A percentile compares a stretch with the other conserved stretches of the same genome.
phyloP scores from a whole-genome alignment of 1,139 yeast species.

The Debaryomyces psychrophilus region DNA sequence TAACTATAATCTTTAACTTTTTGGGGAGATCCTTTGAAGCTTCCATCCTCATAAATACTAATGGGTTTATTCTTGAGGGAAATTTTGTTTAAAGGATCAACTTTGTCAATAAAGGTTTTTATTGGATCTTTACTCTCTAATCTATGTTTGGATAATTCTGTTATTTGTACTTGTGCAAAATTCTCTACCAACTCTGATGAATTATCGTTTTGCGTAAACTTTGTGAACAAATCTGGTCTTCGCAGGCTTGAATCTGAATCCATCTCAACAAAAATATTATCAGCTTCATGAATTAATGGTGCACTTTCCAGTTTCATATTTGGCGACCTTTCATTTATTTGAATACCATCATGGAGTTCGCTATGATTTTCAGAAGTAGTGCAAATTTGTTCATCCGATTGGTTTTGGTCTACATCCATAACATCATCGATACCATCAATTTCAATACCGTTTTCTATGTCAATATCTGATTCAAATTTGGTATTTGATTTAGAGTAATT shows the following conservation, averaged over 20 bases:
- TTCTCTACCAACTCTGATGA: constrained; percentile 36
- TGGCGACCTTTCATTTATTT: neutral
- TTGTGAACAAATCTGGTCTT: constrained; percentile 22
- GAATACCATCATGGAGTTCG: constrained; percentile 11
- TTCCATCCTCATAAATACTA: constrained; percentile 40
- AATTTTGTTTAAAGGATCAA: constrained; percentile 44
- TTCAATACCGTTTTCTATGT: neutral
- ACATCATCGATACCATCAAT: constrained; percentile 9
- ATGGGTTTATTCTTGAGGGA: constrained; percentile 41
- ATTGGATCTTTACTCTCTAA: constrained; percentile 23
- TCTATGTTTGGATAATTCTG: constrained; percentile 19
- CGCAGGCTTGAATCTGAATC: neutral
- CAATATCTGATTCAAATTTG: neutral
- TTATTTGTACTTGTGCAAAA: constrained; percentile 43
- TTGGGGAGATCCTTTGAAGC: constrained; percentile 36
- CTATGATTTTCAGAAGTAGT: neutral
- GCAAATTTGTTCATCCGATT: constrained; percentile 12
- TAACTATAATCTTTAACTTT: constrained; percentile 36
- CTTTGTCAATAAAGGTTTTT: constrained; percentile 41
- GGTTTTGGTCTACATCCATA: constrained; percentile 13
- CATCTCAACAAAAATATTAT: constrained; percentile 15
- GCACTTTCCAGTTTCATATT: neutral
- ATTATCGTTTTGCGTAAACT: constrained; percentile 21
- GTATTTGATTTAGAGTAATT: neutral
- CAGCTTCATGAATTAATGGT: neutral